A percentile compares a stretch with the other conserved stretches of the same genome.
These are phyloP conservation scores for Dendrobium officinale DNA, from an alignment of 106 monocot species.

Conservation along the genomic window DNA sequence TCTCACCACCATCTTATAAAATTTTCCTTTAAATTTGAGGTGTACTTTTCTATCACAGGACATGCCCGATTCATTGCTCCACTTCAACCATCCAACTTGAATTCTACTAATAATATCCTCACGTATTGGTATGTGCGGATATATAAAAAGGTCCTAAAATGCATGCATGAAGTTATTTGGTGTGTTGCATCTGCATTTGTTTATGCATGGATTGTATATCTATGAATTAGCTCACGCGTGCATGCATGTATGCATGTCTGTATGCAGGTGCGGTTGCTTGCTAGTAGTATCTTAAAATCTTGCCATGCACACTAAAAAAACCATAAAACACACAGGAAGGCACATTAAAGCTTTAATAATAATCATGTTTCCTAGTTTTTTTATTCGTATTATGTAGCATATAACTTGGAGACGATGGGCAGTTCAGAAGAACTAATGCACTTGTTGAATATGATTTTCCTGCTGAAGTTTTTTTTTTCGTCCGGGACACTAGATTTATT, in stretches of 20 bases:
- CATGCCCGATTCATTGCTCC: too few relatives aligned
- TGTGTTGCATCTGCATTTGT: background rate
- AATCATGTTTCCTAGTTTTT: background rate
- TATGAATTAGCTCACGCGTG: background rate
- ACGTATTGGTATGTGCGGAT: background rate
- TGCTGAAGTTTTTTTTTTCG: background rate
- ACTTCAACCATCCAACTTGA: background rate
- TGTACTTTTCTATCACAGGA: too few relatives aligned
- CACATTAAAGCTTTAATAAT: background rate
- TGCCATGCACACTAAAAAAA: too few relatives aligned
- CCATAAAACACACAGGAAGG: too few relatives aligned
- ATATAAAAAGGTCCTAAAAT: background rate
- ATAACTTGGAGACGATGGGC: background rate
- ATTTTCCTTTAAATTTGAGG: too few relatives aligned
- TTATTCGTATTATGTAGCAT: background rate
- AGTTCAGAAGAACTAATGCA: background rate
- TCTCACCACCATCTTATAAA: too few relatives aligned
- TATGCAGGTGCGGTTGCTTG: background rate
- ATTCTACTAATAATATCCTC: too few relatives aligned
- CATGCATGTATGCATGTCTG: background rate
- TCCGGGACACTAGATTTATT: background rate
- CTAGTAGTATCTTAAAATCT: background rate
- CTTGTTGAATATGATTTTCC: background rate
- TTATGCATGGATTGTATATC: background rate
- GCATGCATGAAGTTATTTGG: background rate